phyloP scores from a whole-genome alignment of 176 grass and related monocot species.

The Leersia perrieri region DNA sequence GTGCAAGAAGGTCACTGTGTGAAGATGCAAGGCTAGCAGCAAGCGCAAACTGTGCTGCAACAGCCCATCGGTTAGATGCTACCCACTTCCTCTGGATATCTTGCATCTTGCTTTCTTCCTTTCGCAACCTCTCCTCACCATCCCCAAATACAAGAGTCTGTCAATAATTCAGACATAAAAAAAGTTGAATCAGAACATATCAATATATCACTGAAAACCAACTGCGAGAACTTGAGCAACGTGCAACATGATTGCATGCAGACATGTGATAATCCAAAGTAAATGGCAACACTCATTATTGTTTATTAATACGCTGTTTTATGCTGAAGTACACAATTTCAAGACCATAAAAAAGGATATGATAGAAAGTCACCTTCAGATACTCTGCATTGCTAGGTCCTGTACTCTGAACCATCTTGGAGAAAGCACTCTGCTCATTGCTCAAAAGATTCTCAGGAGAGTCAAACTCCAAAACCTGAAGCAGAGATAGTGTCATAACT shows the following conservation, averaged over 20 bases:
- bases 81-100: slow-evolving; percentile 82
- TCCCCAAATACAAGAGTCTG: slow-evolving; percentile 71
- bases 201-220: not conserved
- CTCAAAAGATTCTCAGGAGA: slow-evolving; percentile 81
- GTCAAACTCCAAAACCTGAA: slow-evolving; percentile 92
- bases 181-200: slow-evolving; percentile 28
- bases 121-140: slow-evolving; percentile 59
- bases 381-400: slow-evolving; percentile 93
- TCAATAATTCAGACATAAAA: slow-evolving; percentile 38
- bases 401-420: slow-evolving; percentile 97
- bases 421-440: slow-evolving; percentile 89
- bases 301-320: not conserved
- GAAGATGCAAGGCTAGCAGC: slow-evolving; percentile 75
- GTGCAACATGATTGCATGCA: not conserved
- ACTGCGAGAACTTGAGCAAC: not conserved
- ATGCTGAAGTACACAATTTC: not conserved
- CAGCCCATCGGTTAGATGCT: slow-evolving; percentile 88
- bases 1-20: slow-evolving; percentile 70
- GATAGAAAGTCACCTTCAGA: slow-evolving; percentile 56
- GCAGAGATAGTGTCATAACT: not conserved
- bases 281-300: not conserved
- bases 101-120: slow-evolving; percentile 64
- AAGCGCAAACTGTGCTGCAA: slow-evolving; percentile 77
- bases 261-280: not conserved
- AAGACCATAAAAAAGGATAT: not conserved